Percentiles rank a stretch among this genome's conserved stretches.
Conservation (phyloP, 108 stramenopile genomes). For the Stephanodiscus minutulus region DNA sequence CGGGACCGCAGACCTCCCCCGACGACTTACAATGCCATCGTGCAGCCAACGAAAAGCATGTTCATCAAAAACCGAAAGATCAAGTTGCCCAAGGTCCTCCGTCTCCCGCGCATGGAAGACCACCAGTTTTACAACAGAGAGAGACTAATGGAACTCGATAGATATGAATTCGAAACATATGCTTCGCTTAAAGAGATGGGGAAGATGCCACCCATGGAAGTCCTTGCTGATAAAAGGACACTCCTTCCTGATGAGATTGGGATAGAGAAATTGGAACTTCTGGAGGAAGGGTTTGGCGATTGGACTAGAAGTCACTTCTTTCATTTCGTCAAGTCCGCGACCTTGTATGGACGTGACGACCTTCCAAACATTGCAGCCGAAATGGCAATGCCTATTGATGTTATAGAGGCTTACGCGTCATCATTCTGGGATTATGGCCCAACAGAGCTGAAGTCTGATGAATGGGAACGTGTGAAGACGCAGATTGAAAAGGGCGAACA, state of each 20-base stretch:
- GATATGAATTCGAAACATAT: conserved; percentile 74
- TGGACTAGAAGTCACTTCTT: conserved; percentile 93
- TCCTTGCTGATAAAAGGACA: conserved; percentile 49
- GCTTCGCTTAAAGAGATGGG: conserved; percentile 72
- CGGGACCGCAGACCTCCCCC: conserved; percentile 90
- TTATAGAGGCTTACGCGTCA: conserved; percentile 57
- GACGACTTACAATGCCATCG: conserved; percentile 71
- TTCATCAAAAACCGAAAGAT: conserved; percentile 73
- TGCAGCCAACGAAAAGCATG: conserved; percentile 82
- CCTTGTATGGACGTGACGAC: conserved; percentile 67
- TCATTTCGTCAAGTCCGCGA: conserved; percentile 87
- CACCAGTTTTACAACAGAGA: conserved; percentile 93
- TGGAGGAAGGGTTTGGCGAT: conserved; percentile 91
- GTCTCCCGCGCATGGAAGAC: conserved; percentile 88
- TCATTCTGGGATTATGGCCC: conserved; percentile 79
- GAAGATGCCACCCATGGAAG: conserved; percentile 65
- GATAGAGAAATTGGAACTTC: conserved; percentile 65
- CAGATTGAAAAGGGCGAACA: conserved; percentile 83
- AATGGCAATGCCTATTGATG: conserved; percentile 68
- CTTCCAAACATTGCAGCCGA: conserved; percentile 71
- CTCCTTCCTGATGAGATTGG: conserved; percentile 67
- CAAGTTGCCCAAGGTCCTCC: conserved; percentile 71
- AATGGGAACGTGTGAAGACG: conserved; percentile 87
- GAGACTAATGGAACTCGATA: conserved; percentile 78
- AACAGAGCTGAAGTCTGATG: conserved; percentile 75